Evolutionary conservation across 768 basidiomycete species (phyloP).

Genomic region (Gelatoporia subvermispora): DNA sequence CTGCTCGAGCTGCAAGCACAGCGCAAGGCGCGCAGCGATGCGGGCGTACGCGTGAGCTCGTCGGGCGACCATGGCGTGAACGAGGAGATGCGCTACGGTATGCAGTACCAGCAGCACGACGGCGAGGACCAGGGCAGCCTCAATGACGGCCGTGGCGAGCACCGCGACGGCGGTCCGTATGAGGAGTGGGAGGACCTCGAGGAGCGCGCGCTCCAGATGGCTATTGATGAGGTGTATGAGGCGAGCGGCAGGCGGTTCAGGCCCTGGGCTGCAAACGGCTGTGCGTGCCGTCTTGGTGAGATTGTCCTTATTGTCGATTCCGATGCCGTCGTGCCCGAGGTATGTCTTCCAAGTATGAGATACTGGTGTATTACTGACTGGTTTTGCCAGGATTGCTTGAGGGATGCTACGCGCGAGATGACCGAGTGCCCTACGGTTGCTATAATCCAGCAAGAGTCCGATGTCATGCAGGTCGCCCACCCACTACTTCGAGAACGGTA

Average conservation of each 20-base stretch:
- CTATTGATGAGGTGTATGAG: conserved; percentile 47
- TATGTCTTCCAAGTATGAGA: conserved; percentile 6
- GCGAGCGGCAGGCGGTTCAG: conserved; percentile 26
- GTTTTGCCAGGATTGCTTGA: conserved; percentile 38
- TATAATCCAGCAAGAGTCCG: conserved; percentile 48
- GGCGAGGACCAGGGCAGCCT: conserved; percentile 50
- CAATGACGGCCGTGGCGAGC: conserved; percentile 21
- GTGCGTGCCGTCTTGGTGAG: conserved; percentile 38
- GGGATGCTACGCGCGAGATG: conserved; percentile 49
- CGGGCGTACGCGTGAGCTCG: conserved; percentile 16
- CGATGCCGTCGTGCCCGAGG: conserved; percentile 44
- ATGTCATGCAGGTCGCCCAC: conserved; percentile 53
- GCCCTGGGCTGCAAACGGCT: conserved; percentile 32
- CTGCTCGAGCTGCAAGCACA: conserved; percentile 24
- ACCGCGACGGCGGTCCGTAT: conserved; percentile 11
- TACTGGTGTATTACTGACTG: conserved; percentile 1
- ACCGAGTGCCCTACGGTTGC: conserved; percentile 42
- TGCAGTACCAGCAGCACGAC: conserved; percentile 60
- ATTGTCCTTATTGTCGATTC: conserved; percentile 48
- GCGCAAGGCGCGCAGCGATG: conserved; percentile 16
- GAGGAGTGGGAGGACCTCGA: conserved; percentile 36
- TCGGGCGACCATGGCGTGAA: conserved; percentile 21
- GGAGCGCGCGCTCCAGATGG: conserved; percentile 45
- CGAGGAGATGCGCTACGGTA: conserved; percentile 47
- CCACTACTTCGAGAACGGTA: conserved; percentile 48